Evolutionary conservation across 1,284 basidiomycete genomes (phyloP).

Genomic region (Cutaneotrichosporon curvatum): DNA sequence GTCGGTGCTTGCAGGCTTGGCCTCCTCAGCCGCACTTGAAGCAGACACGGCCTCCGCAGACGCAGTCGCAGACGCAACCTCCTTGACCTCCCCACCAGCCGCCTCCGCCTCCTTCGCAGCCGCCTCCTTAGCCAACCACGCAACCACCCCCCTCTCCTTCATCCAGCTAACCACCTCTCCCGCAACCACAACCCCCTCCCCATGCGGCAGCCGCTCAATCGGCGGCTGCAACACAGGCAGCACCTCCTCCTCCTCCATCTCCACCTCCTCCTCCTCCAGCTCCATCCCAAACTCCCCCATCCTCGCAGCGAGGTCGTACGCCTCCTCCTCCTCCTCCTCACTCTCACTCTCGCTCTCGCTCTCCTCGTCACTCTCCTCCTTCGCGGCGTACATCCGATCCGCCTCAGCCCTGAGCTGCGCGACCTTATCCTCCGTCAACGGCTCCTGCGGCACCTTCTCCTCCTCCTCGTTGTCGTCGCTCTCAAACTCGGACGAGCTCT

Average conservation of each 20-base stretch:
- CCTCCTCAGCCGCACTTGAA: no score
- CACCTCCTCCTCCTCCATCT: conserved; percentile 42
- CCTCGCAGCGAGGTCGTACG: conserved; percentile 4
- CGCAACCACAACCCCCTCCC: conserved; percentile 35
- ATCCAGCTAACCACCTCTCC: conserved; percentile 47
- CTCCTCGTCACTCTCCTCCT: conserved; percentile 4
- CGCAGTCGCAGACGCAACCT: neutral
- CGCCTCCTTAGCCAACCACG: conserved; percentile 26
- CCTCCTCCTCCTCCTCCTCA: conserved; percentile 9
- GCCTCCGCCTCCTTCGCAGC: conserved; percentile 1
- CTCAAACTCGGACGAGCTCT: conserved; percentile 29
- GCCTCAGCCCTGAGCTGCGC: conserved; percentile 22
- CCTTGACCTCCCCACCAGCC: no score
- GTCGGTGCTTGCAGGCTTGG: no score
- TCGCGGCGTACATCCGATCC: conserved; percentile 14
- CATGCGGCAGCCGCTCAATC: conserved; percentile 34
- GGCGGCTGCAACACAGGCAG: conserved; percentile 40
- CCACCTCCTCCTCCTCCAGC: conserved; percentile 19
- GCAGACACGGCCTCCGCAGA: neutral
- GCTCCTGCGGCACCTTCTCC: conserved; percentile 4
- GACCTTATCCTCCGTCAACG: conserved; percentile 26
- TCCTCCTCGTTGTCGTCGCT: conserved; percentile 18
- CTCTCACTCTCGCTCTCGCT: conserved; percentile 14
- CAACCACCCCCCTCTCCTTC: conserved; percentile 35
- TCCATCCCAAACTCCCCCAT: conserved; percentile 21